Percentiles rank a stretch among this genome's conserved stretches.
Conservation (phyloP, 345 rosid species). For the Bretschneidera sinensis region DNA sequence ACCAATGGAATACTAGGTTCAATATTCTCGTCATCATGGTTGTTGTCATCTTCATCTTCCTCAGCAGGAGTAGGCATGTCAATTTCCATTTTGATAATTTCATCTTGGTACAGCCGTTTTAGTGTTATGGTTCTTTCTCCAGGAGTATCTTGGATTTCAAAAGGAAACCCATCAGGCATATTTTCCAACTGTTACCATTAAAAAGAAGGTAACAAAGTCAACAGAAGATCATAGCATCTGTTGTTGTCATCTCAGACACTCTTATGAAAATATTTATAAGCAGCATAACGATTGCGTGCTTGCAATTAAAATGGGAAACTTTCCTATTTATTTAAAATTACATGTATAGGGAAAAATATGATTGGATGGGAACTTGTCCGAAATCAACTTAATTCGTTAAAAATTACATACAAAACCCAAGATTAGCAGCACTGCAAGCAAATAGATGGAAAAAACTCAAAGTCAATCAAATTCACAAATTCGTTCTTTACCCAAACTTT, state of each 20-base stretch:
- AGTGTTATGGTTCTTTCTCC: conserved; percentile 51
- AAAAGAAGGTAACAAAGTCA: background rate
- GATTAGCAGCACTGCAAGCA: too few relatives aligned
- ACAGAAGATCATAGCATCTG: background rate
- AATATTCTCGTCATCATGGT: conserved; percentile 7
- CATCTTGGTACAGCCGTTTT: conserved; percentile 36
- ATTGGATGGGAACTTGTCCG: too few relatives aligned
- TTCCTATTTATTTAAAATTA: too few relatives aligned
- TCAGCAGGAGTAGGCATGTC: conserved; percentile 29
- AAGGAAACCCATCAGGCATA: conserved; percentile 47
- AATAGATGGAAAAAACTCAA: too few relatives aligned
- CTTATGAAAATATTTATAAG: too few relatives aligned
- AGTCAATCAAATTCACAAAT: too few relatives aligned
- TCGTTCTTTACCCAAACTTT: too few relatives aligned
- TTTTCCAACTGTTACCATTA: conserved; percentile 16
- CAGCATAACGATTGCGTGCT: too few relatives aligned
- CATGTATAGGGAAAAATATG: too few relatives aligned
- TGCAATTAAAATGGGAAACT: too few relatives aligned
- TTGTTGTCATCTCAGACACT: background rate
- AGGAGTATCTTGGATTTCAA: conserved; percentile 44
- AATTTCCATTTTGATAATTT: conserved; percentile 49
- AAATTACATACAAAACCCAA: too few relatives aligned
- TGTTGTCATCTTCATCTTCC: conserved; percentile 20
- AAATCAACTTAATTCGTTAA: too few relatives aligned
- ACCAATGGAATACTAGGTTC: conserved; percentile 41